A percentile compares a stretch with the other conserved stretches of the same genome.
phyloP scores from a whole-genome alignment of 179 eudicot genomes.

The Camellia oleifera region DNA sequence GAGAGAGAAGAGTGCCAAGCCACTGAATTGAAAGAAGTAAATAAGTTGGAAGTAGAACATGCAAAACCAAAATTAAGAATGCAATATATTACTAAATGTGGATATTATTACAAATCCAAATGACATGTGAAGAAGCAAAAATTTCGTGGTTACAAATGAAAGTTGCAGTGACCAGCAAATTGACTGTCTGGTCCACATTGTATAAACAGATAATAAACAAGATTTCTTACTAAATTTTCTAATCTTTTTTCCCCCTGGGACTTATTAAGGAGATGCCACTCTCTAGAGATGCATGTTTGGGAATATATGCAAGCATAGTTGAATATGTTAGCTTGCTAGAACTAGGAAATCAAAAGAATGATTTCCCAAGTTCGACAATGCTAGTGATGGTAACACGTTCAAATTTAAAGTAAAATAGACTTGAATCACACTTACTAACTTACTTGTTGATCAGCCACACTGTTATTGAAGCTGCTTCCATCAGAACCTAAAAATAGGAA shows the following conservation, averaged over 20 bases:
- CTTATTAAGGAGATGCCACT: not conserved
- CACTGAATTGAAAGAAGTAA: not conserved
- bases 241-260: not conserved
- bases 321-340: not conserved
- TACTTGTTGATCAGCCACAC: constrained; percentile 87
- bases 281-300: not conserved
- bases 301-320: not conserved
- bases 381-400: too few species aligned
- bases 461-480: constrained; percentile 78
- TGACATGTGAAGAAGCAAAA: not conserved
- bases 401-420: not conserved
- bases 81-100: not conserved
- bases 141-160: not conserved
- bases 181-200: not conserved
- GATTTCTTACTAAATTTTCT: not conserved
- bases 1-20: not conserved
- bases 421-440: constrained; percentile 20
- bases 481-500: constrained; percentile 52
- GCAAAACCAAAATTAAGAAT: not conserved
- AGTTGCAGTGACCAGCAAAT: constrained; percentile 5
- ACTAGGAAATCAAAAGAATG: not conserved
- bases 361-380: too few species aligned
- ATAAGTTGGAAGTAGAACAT: not conserved
- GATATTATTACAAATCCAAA: not conserved
- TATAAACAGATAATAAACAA: not conserved